Base-by-base conservation (phyloP, 2,329 filamentous ascomycete species). In the Aspergillus ruber region DNA sequence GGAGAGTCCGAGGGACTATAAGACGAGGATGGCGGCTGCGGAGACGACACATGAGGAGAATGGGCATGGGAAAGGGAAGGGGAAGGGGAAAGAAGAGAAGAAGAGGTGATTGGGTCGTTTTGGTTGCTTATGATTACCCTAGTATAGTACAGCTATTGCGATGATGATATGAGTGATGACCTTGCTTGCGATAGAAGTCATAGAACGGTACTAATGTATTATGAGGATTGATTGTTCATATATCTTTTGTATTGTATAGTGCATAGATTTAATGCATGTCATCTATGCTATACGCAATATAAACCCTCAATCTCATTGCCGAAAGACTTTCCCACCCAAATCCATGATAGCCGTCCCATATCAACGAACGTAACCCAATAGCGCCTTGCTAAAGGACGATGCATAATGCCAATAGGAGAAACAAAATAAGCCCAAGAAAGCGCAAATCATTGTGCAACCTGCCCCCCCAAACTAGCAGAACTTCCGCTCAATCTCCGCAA, bases 1-100 rank as follows among this genome's bases (percentile, higher is more conserved):
- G 63, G 90, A 96, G 74, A 95, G 84, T 65, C 93, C 93, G 7
- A 81, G 90, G 57, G 85, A 88, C 50, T 98, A 88, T 70, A 98
- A 98, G 75, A 84, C 62, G 43, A 70, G 80, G 49, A 78, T 79
- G 62, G 63, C 67, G 6, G 61, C 69, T 56, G 63, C 62, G 46
- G 73, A 72, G 36, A 63, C 67, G 47, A 60, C 58, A 43, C 69
- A 33, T 32, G 25, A 33, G 13, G 27, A 73, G 51, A 68, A 58
- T n/a, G n/a, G n/a, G 45, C 51, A 49, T 20, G 47, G 29, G 32
- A 56, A 58, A 47, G 50, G 36, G n/a, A 53, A 46, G 35, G 36
- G 21, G 42, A 46, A 42, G 36, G 21, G 21, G 5, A 21, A 25
- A 42, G 18, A 54, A 52, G 40, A 48, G 13, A 17, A 43, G n/a